Base-by-base conservation (phyloP, 164 flowering plant species). In the Litsea cubeba region DNA sequence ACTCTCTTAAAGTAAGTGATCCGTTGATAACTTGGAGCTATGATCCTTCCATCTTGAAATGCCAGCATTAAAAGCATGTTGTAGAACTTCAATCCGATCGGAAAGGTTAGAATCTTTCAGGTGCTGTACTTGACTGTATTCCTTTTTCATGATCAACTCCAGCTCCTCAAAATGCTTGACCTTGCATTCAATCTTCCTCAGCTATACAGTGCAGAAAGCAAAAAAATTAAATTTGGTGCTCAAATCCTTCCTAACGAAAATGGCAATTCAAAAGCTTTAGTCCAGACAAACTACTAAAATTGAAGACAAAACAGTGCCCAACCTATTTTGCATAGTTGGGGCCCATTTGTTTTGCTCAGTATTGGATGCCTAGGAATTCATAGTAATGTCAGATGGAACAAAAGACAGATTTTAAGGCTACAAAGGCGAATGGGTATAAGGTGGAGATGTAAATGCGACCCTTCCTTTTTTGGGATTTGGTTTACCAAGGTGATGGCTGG, bases 101-200 rank as follows among this genome's bases (percentile, higher is more conserved):
- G 76, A 71, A 50, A 87, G n/a, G 35, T 93, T 73, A 35, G 80
- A 78, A 49, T 89, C 87, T 80, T 89, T 86, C 68, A 85, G 64
- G 67, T 86, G 87, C 79, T 85, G 86, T 57, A 93, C 77, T 63
- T 81, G 84, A 46, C 68, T 74, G 50, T 82, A 74, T 75, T 93
- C 94, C 77, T 86, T 87, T 71, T 92, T 90, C 97, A 91, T 92
- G 12, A 92, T 81, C 81, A 72, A 58, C 80, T 86, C 90, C 78
- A 92, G 79, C 26, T 92, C 93, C 65, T 89, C 91, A 68, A 92
- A 81, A 82, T 83, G 79, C 80, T 88, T 86, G 64, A 85, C 70
- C 82, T 95, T 95, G 78, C 76, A 69, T n/a, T 85, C 81, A 72
- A 93, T 26, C 81, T 95, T 95, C 85, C 81, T 85, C 79, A 92